Base-by-base conservation (phyloP, 1,284 basidiomycete genomes). In the Trametes polyzona region DNA sequence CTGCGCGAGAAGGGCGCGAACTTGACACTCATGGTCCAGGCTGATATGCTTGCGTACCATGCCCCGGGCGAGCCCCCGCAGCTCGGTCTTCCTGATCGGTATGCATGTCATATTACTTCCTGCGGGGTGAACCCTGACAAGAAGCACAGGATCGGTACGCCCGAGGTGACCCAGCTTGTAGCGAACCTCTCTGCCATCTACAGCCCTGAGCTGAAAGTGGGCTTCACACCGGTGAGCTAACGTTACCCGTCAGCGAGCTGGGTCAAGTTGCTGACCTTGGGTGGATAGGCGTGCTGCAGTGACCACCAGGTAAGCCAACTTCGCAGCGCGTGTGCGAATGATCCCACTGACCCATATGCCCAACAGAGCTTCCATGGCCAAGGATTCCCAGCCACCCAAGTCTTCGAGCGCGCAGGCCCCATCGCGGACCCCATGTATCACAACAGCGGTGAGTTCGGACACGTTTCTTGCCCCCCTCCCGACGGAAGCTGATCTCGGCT, bases 351-450 rank as follows among this genome's bases (percentile, higher is more conserved):
- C 9, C 12, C 21, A n/a, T 51, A 41, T 42, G 23, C 24, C 35
- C 50, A 3, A 19, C 54, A 92, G 86, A 90, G 88, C 44, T 95
- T 95, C 82, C 82, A 90, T 61, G 74, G 87, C 50, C 85, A 87
- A 67, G 93, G 92, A 11, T 95, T 87, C 78, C 86, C 92, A 4
- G 83, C 93, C 0, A 91, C 90, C 0, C 89, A 92, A 63, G 79
- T 92, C 7, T 92, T 91, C 65, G 91, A 95, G 70, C 87, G 93
- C 56, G 90, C 88, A 0, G 93, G 92, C 12, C 83, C 82, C 16
- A 87, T 95, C 68, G 85, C 80, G 7, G 92, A 95, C 72, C 92
- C 92, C 5, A 91, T 91, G 88, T 92, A 92, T 67, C 90, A 92
- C 70, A 90, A 90, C 69, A 88, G 87, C 63, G 90, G 86, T 84